phyloP scores from a whole-genome alignment of 1,139 yeast species.

The Yamadazyma dendronema region DNA sequence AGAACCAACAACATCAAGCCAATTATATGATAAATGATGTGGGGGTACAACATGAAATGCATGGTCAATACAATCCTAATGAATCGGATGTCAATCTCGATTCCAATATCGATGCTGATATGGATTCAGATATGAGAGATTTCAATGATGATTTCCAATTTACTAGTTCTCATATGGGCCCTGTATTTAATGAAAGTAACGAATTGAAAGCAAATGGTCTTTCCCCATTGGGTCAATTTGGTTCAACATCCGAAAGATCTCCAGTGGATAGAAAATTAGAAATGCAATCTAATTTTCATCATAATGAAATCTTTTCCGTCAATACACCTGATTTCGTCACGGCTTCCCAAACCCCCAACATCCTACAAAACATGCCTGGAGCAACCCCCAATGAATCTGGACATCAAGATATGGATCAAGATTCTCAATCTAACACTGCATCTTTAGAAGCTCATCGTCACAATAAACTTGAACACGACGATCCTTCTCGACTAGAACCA shows the following conservation, averaged over 20 bases:
- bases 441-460: background rate
- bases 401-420: conserved; percentile 4
- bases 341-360: conserved; percentile 23
- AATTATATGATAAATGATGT: conserved; percentile 14
- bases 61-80: background rate
- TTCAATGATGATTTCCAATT: conserved; percentile 14
- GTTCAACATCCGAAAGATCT: conserved; percentile 16
- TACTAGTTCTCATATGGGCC: conserved; percentile 5
- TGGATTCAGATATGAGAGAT: conserved; percentile 4
- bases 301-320: conserved; percentile 24
- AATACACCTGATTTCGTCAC: conserved; percentile 33
- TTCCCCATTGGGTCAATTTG: conserved; percentile 27
- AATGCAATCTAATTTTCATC: conserved; percentile 13
- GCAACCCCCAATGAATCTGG: background rate
- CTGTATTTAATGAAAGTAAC: conserved; percentile 23
- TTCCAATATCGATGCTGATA: conserved; percentile 2
- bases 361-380: conserved; percentile 9
- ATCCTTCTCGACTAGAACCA: conserved; percentile 1
- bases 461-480: background rate
- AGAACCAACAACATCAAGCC: conserved; percentile 22
- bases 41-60: background rate
- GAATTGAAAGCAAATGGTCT: conserved; percentile 18
- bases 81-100: background rate
- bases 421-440: background rate
- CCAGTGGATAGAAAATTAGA: conserved; percentile 13